These are phyloP conservation scores for Purpureocillium lavendulum DNA, from an alignment of 2,329 filamentous ascomycete species.

Conservation along the genomic window DNA sequence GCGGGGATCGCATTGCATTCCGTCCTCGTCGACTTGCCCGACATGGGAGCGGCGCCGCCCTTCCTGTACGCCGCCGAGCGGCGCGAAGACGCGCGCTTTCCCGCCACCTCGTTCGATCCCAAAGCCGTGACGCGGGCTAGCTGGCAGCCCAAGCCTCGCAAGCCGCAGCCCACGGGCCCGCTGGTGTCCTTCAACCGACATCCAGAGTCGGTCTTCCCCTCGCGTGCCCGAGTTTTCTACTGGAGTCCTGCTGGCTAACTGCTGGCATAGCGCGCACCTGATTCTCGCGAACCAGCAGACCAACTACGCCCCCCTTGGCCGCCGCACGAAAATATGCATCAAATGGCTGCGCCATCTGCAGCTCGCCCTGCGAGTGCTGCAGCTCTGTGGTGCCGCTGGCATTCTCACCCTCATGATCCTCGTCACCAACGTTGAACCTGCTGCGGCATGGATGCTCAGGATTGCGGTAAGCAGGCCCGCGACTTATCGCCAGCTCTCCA, in stretches of 20 bases:
- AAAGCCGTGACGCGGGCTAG: slow-evolving; percentile 78
- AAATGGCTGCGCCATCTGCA: slow-evolving; percentile 62
- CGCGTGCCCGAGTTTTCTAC: background rate
- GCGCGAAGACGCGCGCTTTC: slow-evolving; percentile 43
- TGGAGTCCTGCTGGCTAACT: background rate
- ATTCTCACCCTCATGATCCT: slow-evolving; percentile 70
- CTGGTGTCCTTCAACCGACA: slow-evolving; percentile 77
- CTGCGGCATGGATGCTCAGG: slow-evolving; percentile 67
- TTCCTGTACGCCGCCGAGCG: slow-evolving; percentile 61
- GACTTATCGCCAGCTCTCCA: no score
- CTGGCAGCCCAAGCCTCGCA: slow-evolving; percentile 54
- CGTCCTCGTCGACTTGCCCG: no score
- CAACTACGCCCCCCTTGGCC: slow-evolving; percentile 58
- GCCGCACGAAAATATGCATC: slow-evolving; percentile 61
- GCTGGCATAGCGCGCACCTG: slow-evolving; percentile 44
- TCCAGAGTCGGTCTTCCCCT: slow-evolving; percentile 58
- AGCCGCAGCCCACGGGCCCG: slow-evolving; percentile 63
- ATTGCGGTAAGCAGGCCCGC: slow-evolving; percentile 48
- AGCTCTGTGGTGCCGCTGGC: slow-evolving; percentile 62
- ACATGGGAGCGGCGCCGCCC: slow-evolving; percentile 36
- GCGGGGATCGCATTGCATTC: no score
- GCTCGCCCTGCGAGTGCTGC: slow-evolving; percentile 56
- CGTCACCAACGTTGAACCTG: slow-evolving; percentile 56
- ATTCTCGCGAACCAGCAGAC: slow-evolving; percentile 54
- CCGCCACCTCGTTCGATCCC: slow-evolving; percentile 64